Conservation (phyloP, 1,284 basidiomycete genomes). For the Irpex sp. region DNA sequence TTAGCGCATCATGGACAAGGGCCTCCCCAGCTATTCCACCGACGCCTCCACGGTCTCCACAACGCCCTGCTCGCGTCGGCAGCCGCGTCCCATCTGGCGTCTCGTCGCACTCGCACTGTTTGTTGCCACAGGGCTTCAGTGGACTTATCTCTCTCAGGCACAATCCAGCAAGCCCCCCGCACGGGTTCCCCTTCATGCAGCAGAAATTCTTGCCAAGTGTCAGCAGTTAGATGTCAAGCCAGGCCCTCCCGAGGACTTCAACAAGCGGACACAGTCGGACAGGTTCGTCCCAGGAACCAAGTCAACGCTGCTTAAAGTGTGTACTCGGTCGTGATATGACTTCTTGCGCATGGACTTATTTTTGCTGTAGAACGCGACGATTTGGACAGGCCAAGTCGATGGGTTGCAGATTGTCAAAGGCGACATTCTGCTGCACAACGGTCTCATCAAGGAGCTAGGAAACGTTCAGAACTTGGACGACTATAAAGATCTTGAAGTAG, state of each 20-base stretch:
- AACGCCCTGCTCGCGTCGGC: background rate
- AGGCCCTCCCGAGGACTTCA: conserved; percentile 45
- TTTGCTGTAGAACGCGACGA: conserved; percentile 45
- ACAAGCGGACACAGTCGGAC: conserved; percentile 54
- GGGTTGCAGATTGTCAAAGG: conserved; percentile 49
- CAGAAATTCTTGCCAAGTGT: conserved; percentile 35
- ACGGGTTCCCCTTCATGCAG: conserved; percentile 23
- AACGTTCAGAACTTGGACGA: conserved; percentile 22
- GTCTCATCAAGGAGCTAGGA: conserved; percentile 52
- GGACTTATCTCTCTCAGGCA: background rate
- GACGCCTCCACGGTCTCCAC: background rate
- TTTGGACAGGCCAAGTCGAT: conserved; percentile 60
- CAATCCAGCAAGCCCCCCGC: background rate
- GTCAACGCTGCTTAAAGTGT: conserved; percentile 38
- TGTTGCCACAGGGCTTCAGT: conserved; percentile 1
- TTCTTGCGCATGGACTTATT: background rate
- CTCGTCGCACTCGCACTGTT: background rate
- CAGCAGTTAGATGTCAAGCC: conserved; percentile 31
- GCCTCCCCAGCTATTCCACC: background rate
- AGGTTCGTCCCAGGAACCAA: conserved; percentile 62
- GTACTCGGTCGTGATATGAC: background rate
- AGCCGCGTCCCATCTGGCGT: background rate
- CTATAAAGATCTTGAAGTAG: conserved; percentile 8
- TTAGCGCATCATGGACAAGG: conserved; percentile 8
- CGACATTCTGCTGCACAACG: conserved; percentile 53